Evolutionary conservation across 768 basidiomycete genomes (phyloP).

Genomic region (Lentinula aciculospora): DNA sequence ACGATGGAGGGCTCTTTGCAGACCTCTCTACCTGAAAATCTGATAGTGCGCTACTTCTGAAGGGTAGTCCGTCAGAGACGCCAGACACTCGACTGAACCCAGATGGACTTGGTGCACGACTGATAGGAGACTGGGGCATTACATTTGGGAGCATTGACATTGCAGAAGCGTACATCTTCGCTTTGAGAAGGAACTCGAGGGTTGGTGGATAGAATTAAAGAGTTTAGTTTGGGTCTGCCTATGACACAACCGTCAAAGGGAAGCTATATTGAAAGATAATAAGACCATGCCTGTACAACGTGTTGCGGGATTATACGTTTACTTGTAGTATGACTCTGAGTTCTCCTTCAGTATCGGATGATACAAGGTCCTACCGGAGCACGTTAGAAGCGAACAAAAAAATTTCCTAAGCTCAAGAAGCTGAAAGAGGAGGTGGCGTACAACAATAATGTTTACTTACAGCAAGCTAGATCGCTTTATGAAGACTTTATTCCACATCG

Average conservation of each 20-base stretch:
- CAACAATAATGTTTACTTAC: background rate
- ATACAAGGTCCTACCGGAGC: background rate
- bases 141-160: background rate
- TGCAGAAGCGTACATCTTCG: constrained; percentile 2
- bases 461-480: background rate
- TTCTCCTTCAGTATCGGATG: background rate
- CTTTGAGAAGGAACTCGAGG: background rate
- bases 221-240: background rate
- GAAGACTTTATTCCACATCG: background rate
- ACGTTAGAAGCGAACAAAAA: background rate
- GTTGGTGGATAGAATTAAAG: background rate
- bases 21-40: constrained; percentile 64
- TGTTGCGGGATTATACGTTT: background rate
- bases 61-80: constrained; percentile 23
- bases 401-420: too few species aligned
- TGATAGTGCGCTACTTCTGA: constrained; percentile 32
- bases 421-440: background rate
- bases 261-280: background rate
- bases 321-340: background rate
- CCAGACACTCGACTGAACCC: constrained; percentile 15
- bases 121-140: background rate
- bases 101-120: constrained; percentile 21
- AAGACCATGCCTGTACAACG: constrained; percentile 3
- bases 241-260: background rate
- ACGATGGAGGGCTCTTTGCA: constrained; percentile 26